Percentiles rank a stretch among this genome's conserved stretches.
Conservation (phyloP, 768 basidiomycete genomes). For the Candolleomyces eurysporus region DNA sequence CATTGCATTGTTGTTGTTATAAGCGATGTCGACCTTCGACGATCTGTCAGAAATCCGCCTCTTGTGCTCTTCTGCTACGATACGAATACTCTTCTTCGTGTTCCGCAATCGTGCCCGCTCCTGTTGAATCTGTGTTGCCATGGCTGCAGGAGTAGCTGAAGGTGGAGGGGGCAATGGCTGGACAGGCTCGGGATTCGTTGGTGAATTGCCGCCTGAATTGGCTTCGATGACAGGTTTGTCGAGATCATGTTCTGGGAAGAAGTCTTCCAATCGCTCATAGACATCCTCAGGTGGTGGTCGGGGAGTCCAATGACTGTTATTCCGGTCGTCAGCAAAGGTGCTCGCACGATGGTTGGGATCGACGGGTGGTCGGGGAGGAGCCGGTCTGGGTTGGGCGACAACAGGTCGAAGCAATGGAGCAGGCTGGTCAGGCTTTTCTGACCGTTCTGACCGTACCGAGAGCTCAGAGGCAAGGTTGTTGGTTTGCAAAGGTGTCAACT, state of each 20-base stretch:
- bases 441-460: slow-evolving; percentile 47
- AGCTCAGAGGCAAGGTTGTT: slow-evolving; percentile 32
- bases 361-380: slow-evolving; percentile 24
- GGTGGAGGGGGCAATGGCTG: slow-evolving; percentile 36
- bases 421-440: not conserved
- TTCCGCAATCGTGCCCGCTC: slow-evolving; percentile 39
- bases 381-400: slow-evolving; percentile 14
- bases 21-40: slow-evolving; percentile 54
- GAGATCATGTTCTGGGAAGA: slow-evolving; percentile 94
- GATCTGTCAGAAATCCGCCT: slow-evolving; percentile 38
- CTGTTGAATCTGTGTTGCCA: slow-evolving; percentile 18
- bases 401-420: not conserved
- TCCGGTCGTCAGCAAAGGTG: slow-evolving; percentile 61
- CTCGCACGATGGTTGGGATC: slow-evolving; percentile 38
- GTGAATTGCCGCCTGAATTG: slow-evolving; percentile 75
- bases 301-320: slow-evolving; percentile 75
- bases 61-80: slow-evolving; percentile 63
- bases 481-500: slow-evolving; percentile 48
- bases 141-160: slow-evolving; percentile 29
- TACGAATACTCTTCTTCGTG: slow-evolving; percentile 88
- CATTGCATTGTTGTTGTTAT: slow-evolving; percentile 40
- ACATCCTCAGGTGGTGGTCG: slow-evolving; percentile 92
- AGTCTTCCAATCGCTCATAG: slow-evolving; percentile 88
- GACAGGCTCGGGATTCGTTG: slow-evolving; percentile 58
- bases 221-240: slow-evolving; percentile 95